Evolutionary conservation across 805 yeast species (phyloP).

Genomic region (Spathaspora girioi): DNA sequence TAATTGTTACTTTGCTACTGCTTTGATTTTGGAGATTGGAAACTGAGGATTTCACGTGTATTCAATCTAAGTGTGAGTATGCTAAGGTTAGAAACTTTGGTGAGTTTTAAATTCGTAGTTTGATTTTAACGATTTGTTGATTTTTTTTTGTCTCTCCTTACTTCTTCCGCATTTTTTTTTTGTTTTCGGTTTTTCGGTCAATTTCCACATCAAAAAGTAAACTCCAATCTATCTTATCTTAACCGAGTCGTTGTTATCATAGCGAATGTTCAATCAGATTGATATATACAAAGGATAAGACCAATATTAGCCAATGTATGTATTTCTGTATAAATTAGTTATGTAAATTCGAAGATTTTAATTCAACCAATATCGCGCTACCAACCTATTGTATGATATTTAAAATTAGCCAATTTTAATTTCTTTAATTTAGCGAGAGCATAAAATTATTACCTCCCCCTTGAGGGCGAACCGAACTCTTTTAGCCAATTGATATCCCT

Average conservation of each 20-base stretch:
- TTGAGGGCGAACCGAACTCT: too few relatives aligned
- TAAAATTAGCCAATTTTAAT: neutral
- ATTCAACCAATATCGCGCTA: too few relatives aligned
- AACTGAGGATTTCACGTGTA: neutral
- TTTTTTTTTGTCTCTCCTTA: neutral
- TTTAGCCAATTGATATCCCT: too few relatives aligned
- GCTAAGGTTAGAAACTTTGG: neutral
- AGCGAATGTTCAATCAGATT: too few relatives aligned
- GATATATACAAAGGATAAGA: too few relatives aligned
- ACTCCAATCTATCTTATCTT: neutral
- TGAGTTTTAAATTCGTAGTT: neutral
- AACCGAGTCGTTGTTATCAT: neutral
- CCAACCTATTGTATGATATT: too few relatives aligned
- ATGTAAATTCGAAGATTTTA: too few relatives aligned
- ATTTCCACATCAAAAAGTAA: neutral
- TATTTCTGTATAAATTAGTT: too few relatives aligned
- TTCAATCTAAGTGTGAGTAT: neutral
- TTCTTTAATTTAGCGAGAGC: too few relatives aligned
- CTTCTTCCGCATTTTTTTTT: neutral
- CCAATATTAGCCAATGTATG: too few relatives aligned
- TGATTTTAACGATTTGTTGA: constrained; percentile 1
- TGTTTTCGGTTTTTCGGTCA: constrained; percentile 1
- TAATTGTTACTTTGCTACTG: too few relatives aligned
- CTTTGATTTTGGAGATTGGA: neutral
- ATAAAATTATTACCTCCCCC: too few relatives aligned